These are phyloP conservation scores for Pestalotiopsis sp. DNA, from an alignment of 2,329 filamentous ascomycete species.

Conservation along the genomic window DNA sequence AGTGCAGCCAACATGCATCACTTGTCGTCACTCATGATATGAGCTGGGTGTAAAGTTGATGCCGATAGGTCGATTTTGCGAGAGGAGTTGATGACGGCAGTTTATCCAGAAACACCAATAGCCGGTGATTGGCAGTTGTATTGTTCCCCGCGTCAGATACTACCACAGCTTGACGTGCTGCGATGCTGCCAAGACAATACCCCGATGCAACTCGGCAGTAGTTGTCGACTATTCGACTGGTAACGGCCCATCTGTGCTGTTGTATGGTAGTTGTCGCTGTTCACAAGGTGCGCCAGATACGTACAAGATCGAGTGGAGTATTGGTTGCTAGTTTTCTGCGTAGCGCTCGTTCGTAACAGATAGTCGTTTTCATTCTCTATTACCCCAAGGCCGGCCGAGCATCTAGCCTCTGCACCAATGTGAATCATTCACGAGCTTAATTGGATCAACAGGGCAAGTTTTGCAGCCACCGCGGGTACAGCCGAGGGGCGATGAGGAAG, in stretches of 20 bases:
- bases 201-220: background rate
- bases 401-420: no score
- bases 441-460: no score
- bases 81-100: background rate
- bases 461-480: no score
- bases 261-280: no score
- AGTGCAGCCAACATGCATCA: background rate
- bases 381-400: no score
- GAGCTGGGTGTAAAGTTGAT: background rate
- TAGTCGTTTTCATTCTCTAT: no score
- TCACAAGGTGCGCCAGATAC: no score
- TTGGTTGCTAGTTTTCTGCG: no score
- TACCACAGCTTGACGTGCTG: background rate
- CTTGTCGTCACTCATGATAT: background rate
- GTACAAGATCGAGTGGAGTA: no score
- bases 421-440: no score
- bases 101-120: background rate
- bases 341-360: no score
- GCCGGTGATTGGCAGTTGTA: background rate
- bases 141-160: background rate
- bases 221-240: background rate
- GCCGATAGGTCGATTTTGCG: background rate
- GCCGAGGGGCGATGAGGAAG: no score
- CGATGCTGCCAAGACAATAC: background rate
- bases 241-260: background rate